phyloP scores from a whole-genome alignment of 2,329 filamentous ascomycete genomes.

The Epichloe coenophiala region DNA sequence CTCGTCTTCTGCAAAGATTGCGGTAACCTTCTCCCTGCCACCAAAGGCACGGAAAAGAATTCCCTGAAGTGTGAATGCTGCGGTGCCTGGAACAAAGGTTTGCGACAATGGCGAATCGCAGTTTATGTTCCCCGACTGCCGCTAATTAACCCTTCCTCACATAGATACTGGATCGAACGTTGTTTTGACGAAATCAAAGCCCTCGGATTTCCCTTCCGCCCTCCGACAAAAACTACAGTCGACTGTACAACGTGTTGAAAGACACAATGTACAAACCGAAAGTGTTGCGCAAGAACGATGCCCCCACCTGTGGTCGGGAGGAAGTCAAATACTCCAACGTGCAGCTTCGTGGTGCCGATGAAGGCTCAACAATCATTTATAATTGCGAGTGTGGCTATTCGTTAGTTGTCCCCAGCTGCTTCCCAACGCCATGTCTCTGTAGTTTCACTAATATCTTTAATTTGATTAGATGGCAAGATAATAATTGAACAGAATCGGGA shows the following conservation, averaged over 20 bases:
- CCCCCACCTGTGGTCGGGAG: slow-evolving; percentile 59
- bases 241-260: slow-evolving; percentile 69
- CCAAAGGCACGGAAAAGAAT: slow-evolving; percentile 62
- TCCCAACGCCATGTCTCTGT: slow-evolving; percentile 3
- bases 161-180: slow-evolving; percentile 62
- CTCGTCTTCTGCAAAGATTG: slow-evolving; percentile 89
- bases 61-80: slow-evolving; percentile 76
- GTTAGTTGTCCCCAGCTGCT: slow-evolving; percentile 32
- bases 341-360: slow-evolving; percentile 83
- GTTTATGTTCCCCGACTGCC: neutral
- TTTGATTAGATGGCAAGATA: slow-evolving; percentile 35
- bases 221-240: slow-evolving; percentile 71
- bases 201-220: slow-evolving; percentile 80
- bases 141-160: neutral
- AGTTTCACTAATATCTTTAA: neutral
- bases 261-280: slow-evolving; percentile 63
- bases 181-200: slow-evolving; percentile 72
- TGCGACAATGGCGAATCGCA: neutral
- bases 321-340: slow-evolving; percentile 77
- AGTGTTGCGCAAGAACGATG: slow-evolving; percentile 57
- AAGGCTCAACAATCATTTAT: slow-evolving; percentile 88
- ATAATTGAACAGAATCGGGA: slow-evolving; percentile 36
- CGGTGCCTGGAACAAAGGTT: slow-evolving; percentile 73
- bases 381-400: slow-evolving; percentile 77
- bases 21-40: slow-evolving; percentile 75